phyloP scores from a whole-genome alignment of 2,329 filamentous ascomycete genomes.

The Fusarium hainanense region DNA sequence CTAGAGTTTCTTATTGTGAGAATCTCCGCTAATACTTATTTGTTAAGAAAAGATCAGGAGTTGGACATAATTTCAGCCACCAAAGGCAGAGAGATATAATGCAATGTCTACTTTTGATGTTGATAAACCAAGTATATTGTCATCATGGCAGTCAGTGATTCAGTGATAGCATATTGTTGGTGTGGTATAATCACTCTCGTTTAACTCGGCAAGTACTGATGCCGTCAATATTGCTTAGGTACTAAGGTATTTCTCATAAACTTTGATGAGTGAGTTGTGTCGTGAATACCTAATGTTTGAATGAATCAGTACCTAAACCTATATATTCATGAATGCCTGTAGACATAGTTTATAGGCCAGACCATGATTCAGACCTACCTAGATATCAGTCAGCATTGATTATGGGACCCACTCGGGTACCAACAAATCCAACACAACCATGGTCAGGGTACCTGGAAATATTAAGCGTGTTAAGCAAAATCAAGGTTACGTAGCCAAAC shows the following conservation, averaged over 20 bases:
- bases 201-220: not conserved
- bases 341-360: not conserved
- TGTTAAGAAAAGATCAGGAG: not conserved
- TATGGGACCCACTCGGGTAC: constrained; percentile 30
- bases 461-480: constrained; percentile 6
- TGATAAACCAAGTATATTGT: not conserved
- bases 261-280: not conserved
- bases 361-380: constrained; percentile 6
- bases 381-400: constrained; percentile 5
- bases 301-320: not conserved
- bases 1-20: not conserved
- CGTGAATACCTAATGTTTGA: not conserved
- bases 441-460: constrained; percentile 13
- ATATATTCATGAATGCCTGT: not conserved
- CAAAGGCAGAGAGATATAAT: not conserved
- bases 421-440: not conserved
- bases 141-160: not conserved
- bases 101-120: not conserved
- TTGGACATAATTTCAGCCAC: not conserved
- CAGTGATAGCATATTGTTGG: not conserved
- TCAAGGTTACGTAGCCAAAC: constrained; percentile 27
- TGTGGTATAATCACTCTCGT: not conserved
- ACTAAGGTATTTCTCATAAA: not conserved
- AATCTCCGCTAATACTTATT: not conserved
- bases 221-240: not conserved